Conservation (phyloP, 331 rosid species). For the Malus hybrid region DNA sequence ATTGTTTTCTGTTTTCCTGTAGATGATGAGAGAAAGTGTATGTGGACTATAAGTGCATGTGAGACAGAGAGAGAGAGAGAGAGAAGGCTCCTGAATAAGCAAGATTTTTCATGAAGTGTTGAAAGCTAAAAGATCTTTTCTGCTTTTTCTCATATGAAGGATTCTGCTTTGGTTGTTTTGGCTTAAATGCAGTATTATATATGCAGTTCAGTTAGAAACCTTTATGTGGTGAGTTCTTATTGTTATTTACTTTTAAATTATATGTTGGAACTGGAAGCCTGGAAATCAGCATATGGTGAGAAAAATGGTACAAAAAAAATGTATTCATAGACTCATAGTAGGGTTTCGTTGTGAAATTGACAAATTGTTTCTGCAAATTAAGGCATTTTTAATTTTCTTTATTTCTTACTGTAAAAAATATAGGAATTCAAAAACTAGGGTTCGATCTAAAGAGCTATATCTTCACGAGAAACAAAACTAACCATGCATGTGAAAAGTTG, state of each 20-base stretch:
- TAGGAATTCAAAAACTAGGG: background rate
- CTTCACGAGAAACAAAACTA: constrained; percentile 31
- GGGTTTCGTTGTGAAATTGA: background rate
- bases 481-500: constrained; percentile 20
- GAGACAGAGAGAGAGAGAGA: background rate
- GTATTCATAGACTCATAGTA: no score
- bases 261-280: background rate
- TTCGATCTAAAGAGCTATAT: constrained; percentile 6
- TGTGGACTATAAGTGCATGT: constrained; percentile 7
- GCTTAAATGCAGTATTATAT: background rate
- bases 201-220: background rate
- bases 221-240: background rate
- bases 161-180: background rate
- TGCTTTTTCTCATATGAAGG: background rate
- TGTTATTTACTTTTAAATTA: background rate
- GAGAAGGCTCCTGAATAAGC: background rate
- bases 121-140: background rate
- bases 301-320: no score
- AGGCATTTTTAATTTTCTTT: background rate
- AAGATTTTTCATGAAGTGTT: constrained; percentile 15
- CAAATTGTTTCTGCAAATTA: background rate
- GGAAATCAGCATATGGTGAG: background rate
- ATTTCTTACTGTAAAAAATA: background rate
- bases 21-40: constrained; percentile 5
- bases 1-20: background rate